phyloP scores from a whole-genome alignment of 2,329 filamentous ascomycete genomes.

The Beauveria varroae region DNA sequence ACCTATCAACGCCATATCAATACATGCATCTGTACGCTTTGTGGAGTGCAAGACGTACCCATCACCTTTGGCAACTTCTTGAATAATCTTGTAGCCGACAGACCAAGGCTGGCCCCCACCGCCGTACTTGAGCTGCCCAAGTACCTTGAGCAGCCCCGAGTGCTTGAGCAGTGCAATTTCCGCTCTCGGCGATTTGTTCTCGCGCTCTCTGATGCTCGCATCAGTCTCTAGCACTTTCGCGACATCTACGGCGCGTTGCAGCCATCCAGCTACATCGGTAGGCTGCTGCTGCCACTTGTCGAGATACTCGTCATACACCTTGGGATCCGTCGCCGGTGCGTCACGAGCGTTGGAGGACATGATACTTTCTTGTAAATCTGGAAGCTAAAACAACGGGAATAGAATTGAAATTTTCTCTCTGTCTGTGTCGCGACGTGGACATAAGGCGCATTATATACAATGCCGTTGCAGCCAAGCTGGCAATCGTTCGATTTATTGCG shows the following conservation, averaged over 20 bases:
- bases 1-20: conserved; percentile 24
- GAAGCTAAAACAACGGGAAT: neutral
- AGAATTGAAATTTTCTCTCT: neutral
- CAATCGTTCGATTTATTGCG: neutral
- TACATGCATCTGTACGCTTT: neutral
- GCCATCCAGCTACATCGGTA: conserved; percentile 25
- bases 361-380: neutral
- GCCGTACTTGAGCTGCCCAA: conserved; percentile 32
- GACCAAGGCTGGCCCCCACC: conserved; percentile 37
- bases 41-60: conserved; percentile 31
- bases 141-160: conserved; percentile 30
- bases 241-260: conserved; percentile 32
- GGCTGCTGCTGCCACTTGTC: conserved; percentile 28
- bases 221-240: conserved; percentile 27
- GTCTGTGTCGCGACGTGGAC: neutral
- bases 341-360: conserved; percentile 13
- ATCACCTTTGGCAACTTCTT: conserved; percentile 57
- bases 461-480: neutral
- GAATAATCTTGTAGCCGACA: conserved; percentile 50
- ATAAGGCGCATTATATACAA: neutral
- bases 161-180: conserved; percentile 35
- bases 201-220: conserved; percentile 27
- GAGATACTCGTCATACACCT: conserved; percentile 29
- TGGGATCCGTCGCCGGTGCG: conserved; percentile 24
- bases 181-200: conserved; percentile 32